A percentile compares a stretch with the other conserved stretches of the same genome.
phyloP scores from a whole-genome alignment of 2,329 filamentous ascomycete species.

The Pochonia chlamydosporia region DNA sequence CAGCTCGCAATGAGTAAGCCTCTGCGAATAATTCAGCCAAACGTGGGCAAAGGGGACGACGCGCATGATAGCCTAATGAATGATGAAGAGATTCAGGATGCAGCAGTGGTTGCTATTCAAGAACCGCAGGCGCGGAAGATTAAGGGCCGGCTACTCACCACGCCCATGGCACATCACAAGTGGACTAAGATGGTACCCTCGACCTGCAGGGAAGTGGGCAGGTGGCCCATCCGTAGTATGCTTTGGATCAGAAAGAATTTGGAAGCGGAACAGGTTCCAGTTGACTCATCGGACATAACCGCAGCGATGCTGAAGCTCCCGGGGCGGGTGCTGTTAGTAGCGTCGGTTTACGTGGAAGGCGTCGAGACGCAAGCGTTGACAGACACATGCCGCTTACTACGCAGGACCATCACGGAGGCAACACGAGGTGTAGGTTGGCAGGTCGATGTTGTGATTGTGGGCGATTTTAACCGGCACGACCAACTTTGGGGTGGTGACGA shows the following conservation, averaged over 20 bases:
- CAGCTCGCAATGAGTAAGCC: constrained; percentile 12
- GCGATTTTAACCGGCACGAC: background rate
- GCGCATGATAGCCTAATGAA: constrained; percentile 16
- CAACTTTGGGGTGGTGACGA: constrained; percentile 11
- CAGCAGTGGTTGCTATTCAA: constrained; percentile 11
- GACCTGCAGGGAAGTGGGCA: constrained; percentile 8
- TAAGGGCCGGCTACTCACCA: constrained; percentile 11
- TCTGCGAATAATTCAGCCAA: constrained; percentile 13
- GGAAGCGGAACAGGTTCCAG: constrained; percentile 10
- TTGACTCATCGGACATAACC: constrained; percentile 10
- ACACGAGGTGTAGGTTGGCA: background rate
- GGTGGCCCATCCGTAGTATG: constrained; percentile 15
- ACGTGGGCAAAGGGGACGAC: constrained; percentile 11
- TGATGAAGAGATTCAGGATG: constrained; percentile 11
- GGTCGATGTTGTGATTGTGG: background rate
- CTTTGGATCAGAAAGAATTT: constrained; percentile 13
- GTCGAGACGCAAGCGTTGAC: background rate
- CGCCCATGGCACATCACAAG: constrained; percentile 11
- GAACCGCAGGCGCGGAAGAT: constrained; percentile 11
- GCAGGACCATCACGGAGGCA: background rate
- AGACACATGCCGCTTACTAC: constrained; percentile 1
- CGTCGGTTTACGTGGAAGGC: constrained; percentile 9
- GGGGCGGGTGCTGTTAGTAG: constrained; percentile 3
- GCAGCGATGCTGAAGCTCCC: constrained; percentile 3
- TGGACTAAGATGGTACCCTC: constrained; percentile 13